Percentiles rank a stretch among this genome's conserved stretches.
Evolutionary conservation across 352 stramenopile species (phyloP).

Genomic region (Globisporangium canariense): DNA sequence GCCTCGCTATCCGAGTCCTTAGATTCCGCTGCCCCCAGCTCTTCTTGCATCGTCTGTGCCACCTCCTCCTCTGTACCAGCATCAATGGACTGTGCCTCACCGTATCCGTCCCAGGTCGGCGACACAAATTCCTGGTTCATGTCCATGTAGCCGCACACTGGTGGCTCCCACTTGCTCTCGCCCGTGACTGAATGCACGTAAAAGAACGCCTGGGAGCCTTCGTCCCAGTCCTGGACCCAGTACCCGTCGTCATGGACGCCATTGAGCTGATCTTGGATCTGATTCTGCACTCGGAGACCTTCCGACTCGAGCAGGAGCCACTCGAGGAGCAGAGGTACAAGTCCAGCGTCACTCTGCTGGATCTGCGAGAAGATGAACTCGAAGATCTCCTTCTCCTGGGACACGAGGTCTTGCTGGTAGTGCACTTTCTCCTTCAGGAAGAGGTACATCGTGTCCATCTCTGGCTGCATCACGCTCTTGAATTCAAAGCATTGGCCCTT

Average conservation of each 20-base stretch:
- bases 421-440: slow-evolving; percentile 84
- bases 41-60: neutral
- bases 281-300: slow-evolving; percentile 48
- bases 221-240: slow-evolving; percentile 71
- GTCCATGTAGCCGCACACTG: slow-evolving; percentile 56
- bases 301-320: slow-evolving; percentile 78
- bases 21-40: neutral
- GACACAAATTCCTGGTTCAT: slow-evolving; percentile 53
- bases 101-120: slow-evolving; percentile 18
- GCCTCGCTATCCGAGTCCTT: neutral
- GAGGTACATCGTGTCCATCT: slow-evolving; percentile 75
- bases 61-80: neutral
- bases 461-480: slow-evolving; percentile 41
- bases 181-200: slow-evolving; percentile 57
- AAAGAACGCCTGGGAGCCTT: slow-evolving; percentile 51
- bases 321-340: slow-evolving; percentile 68
- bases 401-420: slow-evolving; percentile 62
- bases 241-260: slow-evolving; percentile 36
- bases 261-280: slow-evolving; percentile 63
- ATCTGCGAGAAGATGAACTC: slow-evolving; percentile 64
- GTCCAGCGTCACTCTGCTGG: slow-evolving; percentile 40
- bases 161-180: slow-evolving; percentile 63
- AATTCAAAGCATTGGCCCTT: slow-evolving; percentile 74
- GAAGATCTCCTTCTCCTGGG: slow-evolving; percentile 62
- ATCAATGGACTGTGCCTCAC: neutral